Base-by-base conservation (phyloP, 108 stramenopile genomes). In the Aurantiochytrium sp. region DNA sequence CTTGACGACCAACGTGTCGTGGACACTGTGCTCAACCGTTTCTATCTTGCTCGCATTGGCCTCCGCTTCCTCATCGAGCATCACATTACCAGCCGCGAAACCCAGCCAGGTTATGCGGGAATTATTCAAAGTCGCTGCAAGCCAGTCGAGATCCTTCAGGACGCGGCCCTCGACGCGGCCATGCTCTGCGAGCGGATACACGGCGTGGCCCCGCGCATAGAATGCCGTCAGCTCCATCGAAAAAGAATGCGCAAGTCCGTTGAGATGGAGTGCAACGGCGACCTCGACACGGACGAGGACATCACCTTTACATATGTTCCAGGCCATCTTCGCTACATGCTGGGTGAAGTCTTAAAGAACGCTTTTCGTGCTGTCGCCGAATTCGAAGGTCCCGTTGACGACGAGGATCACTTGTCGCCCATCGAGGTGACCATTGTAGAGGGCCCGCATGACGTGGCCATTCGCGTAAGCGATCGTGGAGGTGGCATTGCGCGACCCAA, bases 131-230 rank as follows among this genome's bases (percentile, higher is more conserved):
- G 96, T 6, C 5, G 25, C 44, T 72, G 92, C 35, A 96, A 94
- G 57, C 99, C 99, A 23, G 96, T 96, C 72, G 96, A 97, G 89
- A 95, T 99, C 89, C 96, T 97, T 44, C 95, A 94, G 89, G 94
- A 96, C 44, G 98, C 99, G 51, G 97, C 98, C 76, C 96, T 96
- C 60, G 98, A 99, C 94, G 98, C 98, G 8, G 95, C 94, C 53
- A 97, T 95, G 88, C 97, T 99, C 96, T 99, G 98, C 93, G 95
- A 95, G 59, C 93, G 98, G 28, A 96, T 96, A 92, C 97, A 98
- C 91, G 98, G 99, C 12, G 98, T 98, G 89, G 98, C 98, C 16
- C 99, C 99, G 21, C 97, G 97, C 87, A 98, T 99, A 10, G 76
- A 53, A 18, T 83, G 76, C 76, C 45, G 23, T 6, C 49, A 83